A percentile compares a stretch with the other conserved stretches of the same genome.
Evolutionary conservation across 495 filamentous ascomycete species (phyloP).

Genomic region (Penicillium paxilli): DNA sequence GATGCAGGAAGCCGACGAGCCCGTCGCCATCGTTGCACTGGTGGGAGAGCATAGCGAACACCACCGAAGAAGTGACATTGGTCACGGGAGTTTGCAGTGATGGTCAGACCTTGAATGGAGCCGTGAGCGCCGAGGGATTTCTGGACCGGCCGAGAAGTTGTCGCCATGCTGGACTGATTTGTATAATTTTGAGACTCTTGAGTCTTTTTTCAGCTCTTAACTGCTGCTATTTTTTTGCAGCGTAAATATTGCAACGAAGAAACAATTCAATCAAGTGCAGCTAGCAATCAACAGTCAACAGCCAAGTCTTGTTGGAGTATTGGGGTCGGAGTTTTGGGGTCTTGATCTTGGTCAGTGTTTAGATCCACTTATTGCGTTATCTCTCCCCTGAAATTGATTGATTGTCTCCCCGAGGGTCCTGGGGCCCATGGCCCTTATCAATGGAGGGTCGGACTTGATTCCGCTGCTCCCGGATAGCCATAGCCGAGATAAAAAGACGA

Average conservation of each 20-base stretch:
- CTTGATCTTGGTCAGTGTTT: not conserved
- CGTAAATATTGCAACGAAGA: not conserved
- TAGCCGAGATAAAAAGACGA: constrained; percentile 26
- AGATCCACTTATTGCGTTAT: not conserved
- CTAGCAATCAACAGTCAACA: not conserved
- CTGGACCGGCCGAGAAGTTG: constrained; percentile 22
- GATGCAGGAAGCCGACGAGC: constrained; percentile 29
- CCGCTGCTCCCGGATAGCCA: constrained; percentile 10
- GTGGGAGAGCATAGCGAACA: constrained; percentile 43
- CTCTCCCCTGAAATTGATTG: not conserved
- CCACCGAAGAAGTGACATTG: constrained; percentile 46
- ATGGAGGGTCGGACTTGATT: constrained; percentile 2
- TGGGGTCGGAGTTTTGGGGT: not conserved
- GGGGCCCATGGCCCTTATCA: constrained; percentile 5
- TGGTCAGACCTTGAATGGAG: constrained; percentile 36
- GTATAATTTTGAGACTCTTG: too few species aligned
- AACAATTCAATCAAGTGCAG: not conserved
- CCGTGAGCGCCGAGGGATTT: constrained; percentile 35
- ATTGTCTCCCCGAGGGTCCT: not conserved
- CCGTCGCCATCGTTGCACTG: constrained; percentile 36
- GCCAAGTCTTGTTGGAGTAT: not conserved
- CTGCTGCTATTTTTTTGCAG: too few species aligned
- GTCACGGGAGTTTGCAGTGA: constrained; percentile 21
- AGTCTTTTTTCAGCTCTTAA: not conserved
- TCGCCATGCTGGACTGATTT: constrained; percentile 38